Conservation (phyloP, 306 rosid genomes). For the barrel medic (Medicago truncatula) region DNA sequence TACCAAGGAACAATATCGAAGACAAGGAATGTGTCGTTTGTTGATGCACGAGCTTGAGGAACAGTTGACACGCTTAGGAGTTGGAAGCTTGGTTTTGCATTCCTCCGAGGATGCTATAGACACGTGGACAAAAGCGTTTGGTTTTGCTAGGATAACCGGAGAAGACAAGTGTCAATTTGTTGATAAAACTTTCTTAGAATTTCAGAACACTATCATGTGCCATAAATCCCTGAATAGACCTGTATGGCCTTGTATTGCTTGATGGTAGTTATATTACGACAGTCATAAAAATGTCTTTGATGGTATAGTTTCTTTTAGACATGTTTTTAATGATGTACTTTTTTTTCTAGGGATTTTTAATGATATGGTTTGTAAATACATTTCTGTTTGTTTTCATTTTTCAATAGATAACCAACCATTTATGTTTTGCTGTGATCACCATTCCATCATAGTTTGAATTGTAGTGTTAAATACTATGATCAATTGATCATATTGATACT, state of each 20-base stretch:
- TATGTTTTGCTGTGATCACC: no score
- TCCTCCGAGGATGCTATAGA: conserved; percentile 45
- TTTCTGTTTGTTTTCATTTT: neutral
- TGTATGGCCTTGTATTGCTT: neutral
- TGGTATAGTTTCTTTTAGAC: neutral
- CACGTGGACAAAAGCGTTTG: conserved; percentile 66
- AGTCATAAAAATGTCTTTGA: neutral
- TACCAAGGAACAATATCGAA: conserved; percentile 52
- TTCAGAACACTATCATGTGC: conserved; percentile 59
- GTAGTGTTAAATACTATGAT: no score
- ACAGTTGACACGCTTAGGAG: conserved; percentile 52
- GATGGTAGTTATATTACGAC: neutral
- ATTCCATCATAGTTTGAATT: no score
- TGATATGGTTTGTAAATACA: no score
- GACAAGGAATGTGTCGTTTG: conserved; percentile 61
- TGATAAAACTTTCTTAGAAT: conserved; percentile 47
- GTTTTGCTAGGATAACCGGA: conserved; percentile 49
- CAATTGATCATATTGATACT: no score
- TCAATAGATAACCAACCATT: neutral
- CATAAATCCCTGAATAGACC: conserved; percentile 46
- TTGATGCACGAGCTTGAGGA: conserved; percentile 68
- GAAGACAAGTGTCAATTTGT: conserved; percentile 41
- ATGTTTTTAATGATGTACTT: neutral
- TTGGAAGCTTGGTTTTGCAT: conserved; percentile 63
- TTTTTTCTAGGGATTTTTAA: no score